Evolutionary conservation across 164 flowering plant genomes (phyloP).

Genomic region (Stephania japonica): DNA sequence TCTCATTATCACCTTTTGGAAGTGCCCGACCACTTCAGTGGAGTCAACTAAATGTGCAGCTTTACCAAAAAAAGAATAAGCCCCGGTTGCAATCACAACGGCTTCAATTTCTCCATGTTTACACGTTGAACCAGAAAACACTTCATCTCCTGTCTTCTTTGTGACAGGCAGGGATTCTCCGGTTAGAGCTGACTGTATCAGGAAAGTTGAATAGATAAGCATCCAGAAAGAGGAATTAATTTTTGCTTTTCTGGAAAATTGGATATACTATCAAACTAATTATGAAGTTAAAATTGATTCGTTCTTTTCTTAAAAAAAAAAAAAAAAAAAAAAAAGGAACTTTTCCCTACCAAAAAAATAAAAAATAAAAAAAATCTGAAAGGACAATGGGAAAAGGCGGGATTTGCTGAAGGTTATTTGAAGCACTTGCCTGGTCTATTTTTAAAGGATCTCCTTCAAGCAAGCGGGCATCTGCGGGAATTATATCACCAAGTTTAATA

Average conservation of each 20-base stretch:
- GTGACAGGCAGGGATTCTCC: slow-evolving; percentile 86
- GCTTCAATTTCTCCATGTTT: slow-evolving; percentile 85
- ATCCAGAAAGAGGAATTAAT: neutral
- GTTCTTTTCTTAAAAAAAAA: neutral
- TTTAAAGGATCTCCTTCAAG: slow-evolving; percentile 78
- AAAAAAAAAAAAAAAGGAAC: neutral
- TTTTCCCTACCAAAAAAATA: too few species aligned
- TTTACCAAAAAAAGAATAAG: slow-evolving; percentile 68
- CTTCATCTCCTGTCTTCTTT: slow-evolving; percentile 73
- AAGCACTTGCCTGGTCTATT: slow-evolving; percentile 65
- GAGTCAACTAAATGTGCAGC: slow-evolving; percentile 75
- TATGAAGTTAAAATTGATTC: neutral
- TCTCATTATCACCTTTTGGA: slow-evolving; percentile 45
- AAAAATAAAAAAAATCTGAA: neutral
- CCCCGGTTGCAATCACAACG: slow-evolving; percentile 79
- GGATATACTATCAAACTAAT: neutral
- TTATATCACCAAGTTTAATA: slow-evolving; percentile 82
- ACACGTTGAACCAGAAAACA: slow-evolving; percentile 75
- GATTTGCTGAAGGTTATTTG: neutral
- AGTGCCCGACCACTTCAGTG: slow-evolving; percentile 75
- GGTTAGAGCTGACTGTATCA: slow-evolving; percentile 74
- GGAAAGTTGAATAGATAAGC: slow-evolving; percentile 6
- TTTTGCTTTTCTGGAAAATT: neutral
- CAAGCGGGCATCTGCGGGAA: slow-evolving; percentile 86
- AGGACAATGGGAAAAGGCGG: neutral